phyloP scores from a whole-genome alignment of 306 rosid species.

The Fragaria ananassa region DNA sequence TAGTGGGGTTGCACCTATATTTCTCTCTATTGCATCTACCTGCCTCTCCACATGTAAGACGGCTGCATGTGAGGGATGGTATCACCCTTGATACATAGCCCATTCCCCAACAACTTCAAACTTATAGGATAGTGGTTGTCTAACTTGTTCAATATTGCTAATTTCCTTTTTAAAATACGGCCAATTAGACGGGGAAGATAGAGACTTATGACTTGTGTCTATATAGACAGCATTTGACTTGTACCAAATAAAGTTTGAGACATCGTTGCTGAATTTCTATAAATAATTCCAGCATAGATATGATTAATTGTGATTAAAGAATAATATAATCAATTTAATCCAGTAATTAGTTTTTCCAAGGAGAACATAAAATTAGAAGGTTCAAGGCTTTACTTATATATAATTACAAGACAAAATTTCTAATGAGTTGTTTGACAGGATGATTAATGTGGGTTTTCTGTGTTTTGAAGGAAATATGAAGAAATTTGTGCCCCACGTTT shows the following conservation, averaged over 20 bases:
- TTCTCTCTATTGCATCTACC: background rate
- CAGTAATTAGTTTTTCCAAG: background rate
- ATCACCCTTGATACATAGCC: background rate
- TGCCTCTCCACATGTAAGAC: background rate
- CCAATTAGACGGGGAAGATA: background rate
- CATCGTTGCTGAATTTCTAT: background rate
- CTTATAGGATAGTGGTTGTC: background rate
- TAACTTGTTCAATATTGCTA: background rate
- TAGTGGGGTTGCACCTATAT: background rate
- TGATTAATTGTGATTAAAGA: background rate
- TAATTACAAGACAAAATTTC: background rate
- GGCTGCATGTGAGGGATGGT: background rate
- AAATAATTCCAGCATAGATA: background rate
- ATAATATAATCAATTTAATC: background rate
- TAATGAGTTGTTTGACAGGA: background rate
- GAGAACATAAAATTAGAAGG: background rate
- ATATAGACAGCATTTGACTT: background rate
- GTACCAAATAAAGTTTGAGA: background rate
- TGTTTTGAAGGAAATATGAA: slow-evolving; percentile 53
- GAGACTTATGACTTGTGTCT: background rate
- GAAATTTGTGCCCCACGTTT: slow-evolving; percentile 59
- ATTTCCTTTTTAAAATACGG: background rate
- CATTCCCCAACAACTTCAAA: background rate
- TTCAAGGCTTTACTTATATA: background rate
- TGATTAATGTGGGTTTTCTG: slow-evolving; percentile 13